Base-by-base conservation (phyloP, 1,284 basidiomycete species). In the Cutaneotrichosporon arboriforme region DNA sequence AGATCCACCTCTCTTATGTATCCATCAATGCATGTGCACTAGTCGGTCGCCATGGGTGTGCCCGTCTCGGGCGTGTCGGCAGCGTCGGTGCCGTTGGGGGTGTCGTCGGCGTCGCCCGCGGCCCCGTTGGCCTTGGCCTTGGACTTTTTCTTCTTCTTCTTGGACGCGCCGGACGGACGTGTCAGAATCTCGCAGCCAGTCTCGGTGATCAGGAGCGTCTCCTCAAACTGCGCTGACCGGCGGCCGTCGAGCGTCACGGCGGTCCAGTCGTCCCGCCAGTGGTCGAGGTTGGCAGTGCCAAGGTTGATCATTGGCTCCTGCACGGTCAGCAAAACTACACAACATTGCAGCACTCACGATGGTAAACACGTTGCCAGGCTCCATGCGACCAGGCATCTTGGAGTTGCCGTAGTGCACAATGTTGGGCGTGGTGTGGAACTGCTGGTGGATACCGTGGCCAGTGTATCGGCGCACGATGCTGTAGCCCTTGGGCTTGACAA, bases 201-300 rank as follows among this genome's bases (percentile, higher is more conserved):
- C 66, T 92, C 90, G 17, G 93, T 97, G 67, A 97, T 87, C 52
- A 97, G 73, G 38, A 88, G 77, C 1, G 92, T 96, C 66, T 97
- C 93, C 73, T 97, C 93, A 67, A 96, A 97, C 67, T 97, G 93
- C 5, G 93, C 93, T 60, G 87, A 91, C 57, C 81, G 80, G 70
- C 87, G 86, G 26, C 92, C 93, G 74, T 97, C 92, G 20, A 67
- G 57, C 2, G 93, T 97, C 17, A 88, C 88, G 1, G 91, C 90
- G 3, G 92, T 97, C 93, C 93, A 97, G 66, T 89, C 84, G 71
- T 72, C 70, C 37, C 60, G 63, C 71, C 70, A 72, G 56, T 73
- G 71, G 55, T 69, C 69, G 31, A 73, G 62, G 53, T 69, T 70
- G 46, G 67, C 60, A 31, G 80, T 80, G 5, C 91, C 92, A 22